A percentile compares a stretch with the other conserved stretches of the same genome.
Evolutionary conservation across 768 basidiomycete species (phyloP).

Genomic region (Amanita exitialis): DNA sequence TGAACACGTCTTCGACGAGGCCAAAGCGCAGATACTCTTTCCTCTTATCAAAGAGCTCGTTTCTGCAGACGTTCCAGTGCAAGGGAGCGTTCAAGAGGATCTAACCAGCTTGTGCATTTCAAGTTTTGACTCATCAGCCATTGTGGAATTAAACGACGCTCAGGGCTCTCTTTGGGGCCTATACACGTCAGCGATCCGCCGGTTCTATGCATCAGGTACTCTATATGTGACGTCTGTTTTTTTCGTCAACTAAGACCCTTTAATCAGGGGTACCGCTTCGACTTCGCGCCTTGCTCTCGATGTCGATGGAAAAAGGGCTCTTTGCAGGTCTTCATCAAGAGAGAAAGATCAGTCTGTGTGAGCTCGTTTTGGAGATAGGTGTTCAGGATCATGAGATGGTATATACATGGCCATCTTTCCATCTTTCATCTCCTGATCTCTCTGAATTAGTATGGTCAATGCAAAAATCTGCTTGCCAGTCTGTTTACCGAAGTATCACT

Average conservation of each 20-base stretch:
- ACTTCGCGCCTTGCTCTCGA: conserved; percentile 30
- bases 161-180: conserved; percentile 38
- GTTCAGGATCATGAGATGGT: conserved; percentile 39
- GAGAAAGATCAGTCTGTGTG: conserved; percentile 45
- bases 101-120: conserved; percentile 33
- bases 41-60: conserved; percentile 41
- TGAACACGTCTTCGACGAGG: conserved; percentile 34
- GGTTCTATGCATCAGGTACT: conserved; percentile 38
- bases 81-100: conserved; percentile 13
- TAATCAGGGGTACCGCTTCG: conserved; percentile 27
- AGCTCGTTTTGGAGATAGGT: conserved; percentile 45
- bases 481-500: conserved; percentile 41
- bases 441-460: conserved; percentile 15
- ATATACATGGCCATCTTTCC: conserved; percentile 11
- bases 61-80: conserved; percentile 1
- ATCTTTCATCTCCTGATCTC: conserved; percentile 22
- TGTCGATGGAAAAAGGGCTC: conserved; percentile 42
- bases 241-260: not conserved
- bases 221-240: not conserved
- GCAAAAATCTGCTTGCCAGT: conserved; percentile 39
- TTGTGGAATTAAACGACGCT: conserved; percentile 32
- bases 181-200: conserved; percentile 33
- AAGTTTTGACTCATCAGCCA: conserved; percentile 40
- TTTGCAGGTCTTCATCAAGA: conserved; percentile 43
- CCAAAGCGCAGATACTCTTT: conserved; percentile 42